Percentiles rank a stretch among this genome's conserved stretches.
phyloP scores from a whole-genome alignment of 768 basidiomycete species.

The Lentinula sp. region DNA sequence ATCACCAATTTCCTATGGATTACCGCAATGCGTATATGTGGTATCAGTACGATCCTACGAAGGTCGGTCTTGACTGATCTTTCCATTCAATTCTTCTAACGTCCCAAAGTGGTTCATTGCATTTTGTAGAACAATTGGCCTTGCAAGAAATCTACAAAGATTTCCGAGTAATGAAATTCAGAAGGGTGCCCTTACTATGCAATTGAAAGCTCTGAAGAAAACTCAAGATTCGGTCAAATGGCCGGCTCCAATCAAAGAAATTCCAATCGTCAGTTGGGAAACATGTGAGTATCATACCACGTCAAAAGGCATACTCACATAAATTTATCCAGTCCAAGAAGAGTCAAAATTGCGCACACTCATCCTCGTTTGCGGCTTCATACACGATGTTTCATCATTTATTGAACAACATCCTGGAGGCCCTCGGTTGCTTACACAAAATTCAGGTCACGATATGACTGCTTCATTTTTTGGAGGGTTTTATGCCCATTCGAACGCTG shows the following conservation, averaged over 20 bases:
- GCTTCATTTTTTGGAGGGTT: conserved; percentile 82
- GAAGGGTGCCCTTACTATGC: conserved; percentile 80
- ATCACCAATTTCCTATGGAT: conserved; percentile 88
- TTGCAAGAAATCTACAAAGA: conserved; percentile 75
- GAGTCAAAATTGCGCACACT: conserved; percentile 62
- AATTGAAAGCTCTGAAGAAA: conserved; percentile 64
- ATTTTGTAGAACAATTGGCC: conserved; percentile 48
- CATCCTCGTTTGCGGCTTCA: conserved; percentile 77
- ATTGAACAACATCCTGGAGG: conserved; percentile 81
- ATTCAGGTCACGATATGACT: conserved; percentile 79
- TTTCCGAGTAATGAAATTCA: conserved; percentile 88
- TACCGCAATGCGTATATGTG: conserved; percentile 73
- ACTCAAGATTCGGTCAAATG: conserved; percentile 59
- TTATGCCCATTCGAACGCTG: conserved; percentile 79
- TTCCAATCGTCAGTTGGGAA: conserved; percentile 81
- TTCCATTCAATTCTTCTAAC: conserved; percentile 55
- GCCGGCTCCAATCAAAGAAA: conserved; percentile 49
- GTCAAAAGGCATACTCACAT: background rate
- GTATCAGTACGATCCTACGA: conserved; percentile 67
- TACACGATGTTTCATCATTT: conserved; percentile 78
- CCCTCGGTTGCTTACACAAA: conserved; percentile 43
- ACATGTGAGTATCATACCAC: conserved; percentile 45
- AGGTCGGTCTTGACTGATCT: conserved; percentile 15
- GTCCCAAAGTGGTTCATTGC: conserved; percentile 96
- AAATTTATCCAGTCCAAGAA: conserved; percentile 44